phyloP scores from a whole-genome alignment of 805 yeast species.

The Cyberlindnera americana region DNA sequence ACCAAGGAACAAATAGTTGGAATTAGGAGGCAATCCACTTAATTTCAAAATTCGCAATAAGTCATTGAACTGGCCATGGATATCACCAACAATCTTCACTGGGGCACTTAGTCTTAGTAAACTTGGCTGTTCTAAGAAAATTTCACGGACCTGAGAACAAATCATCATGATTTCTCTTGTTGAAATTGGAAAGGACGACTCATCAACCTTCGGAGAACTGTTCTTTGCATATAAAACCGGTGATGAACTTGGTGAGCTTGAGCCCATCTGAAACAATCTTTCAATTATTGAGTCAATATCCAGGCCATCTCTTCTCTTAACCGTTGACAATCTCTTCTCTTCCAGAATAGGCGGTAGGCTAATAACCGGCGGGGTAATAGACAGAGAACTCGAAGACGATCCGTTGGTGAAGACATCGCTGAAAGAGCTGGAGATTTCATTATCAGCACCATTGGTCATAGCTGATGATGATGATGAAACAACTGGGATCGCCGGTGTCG shows the following conservation, averaged over 20 bases:
- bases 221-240: conserved; percentile 13
- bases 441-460: conserved; percentile 1
- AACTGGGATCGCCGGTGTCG: conserved; percentile 2
- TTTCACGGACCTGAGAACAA: conserved; percentile 83
- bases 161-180: conserved; percentile 69
- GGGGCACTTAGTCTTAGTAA: conserved; percentile 76
- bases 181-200: conserved; percentile 23
- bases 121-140: conserved; percentile 86
- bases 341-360: conserved; percentile 25
- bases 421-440: conserved; percentile 27
- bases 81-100: conserved; percentile 85
- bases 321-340: conserved; percentile 11
- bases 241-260: conserved; percentile 6
- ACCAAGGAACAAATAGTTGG: conserved; percentile 89
- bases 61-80: conserved; percentile 95
- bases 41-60: conserved; percentile 85
- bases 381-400: conserved; percentile 24
- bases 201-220: conserved; percentile 19
- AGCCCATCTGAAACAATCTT: conserved; percentile 38
- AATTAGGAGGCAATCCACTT: conserved; percentile 95
- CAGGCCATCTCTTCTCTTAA: conserved; percentile 23
- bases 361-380: conserved; percentile 22
- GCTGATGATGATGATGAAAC: conserved; percentile 3
- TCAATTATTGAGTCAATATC: conserved; percentile 65
- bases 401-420: conserved; percentile 27